Conservation (phyloP, 208 protist genomes). For the Leishmania mexicana region DNA sequence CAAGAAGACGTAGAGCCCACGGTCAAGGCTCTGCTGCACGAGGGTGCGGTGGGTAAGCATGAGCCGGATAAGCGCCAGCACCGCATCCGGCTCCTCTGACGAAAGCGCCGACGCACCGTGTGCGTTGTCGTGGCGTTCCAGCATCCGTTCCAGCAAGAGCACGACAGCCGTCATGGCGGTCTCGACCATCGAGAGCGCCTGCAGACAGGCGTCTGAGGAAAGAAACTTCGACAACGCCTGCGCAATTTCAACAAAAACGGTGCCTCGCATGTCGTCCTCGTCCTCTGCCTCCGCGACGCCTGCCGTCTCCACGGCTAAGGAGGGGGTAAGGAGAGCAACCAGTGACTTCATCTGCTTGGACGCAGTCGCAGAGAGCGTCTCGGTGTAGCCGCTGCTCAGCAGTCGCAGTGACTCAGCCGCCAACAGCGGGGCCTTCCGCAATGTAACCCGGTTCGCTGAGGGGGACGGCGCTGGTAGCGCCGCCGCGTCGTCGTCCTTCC, state of each 20-base stretch:
- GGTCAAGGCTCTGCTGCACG: conserved; percentile 73
- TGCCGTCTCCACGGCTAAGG: not conserved
- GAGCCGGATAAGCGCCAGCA: conserved; percentile 26
- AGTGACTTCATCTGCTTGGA: conserved; percentile 27
- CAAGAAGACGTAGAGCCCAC: conserved; percentile 78
- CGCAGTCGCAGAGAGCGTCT: conserved; percentile 8
- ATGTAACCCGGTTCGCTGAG: not conserved
- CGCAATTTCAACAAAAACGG: conserved; percentile 34
- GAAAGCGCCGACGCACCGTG: not conserved
- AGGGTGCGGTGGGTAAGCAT: conserved; percentile 51
- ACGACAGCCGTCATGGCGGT: conserved; percentile 30
- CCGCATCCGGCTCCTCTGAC: conserved; percentile 11
- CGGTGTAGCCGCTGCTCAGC: conserved; percentile 22
- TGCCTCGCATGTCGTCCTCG: not conserved
- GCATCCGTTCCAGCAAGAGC: conserved; percentile 21
- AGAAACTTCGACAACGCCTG: conserved; percentile 32
- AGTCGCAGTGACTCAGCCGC: conserved; percentile 20
- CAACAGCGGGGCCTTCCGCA: conserved; percentile 5
- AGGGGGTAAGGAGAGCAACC: conserved; percentile 2
- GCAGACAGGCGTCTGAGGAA: conserved; percentile 29
- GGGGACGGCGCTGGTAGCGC: not conserved
- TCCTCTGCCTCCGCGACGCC: not conserved
- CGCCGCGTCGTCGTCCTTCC: not conserved
- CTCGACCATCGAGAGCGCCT: conserved; percentile 26
- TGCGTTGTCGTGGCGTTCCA: conserved; percentile 4